Evolutionary conservation across 192 early-diverging fungal species (phyloP), one percentile per base, ranked within the genome.

Genomic region (Phlyctochytrium planicorne): DNA sequence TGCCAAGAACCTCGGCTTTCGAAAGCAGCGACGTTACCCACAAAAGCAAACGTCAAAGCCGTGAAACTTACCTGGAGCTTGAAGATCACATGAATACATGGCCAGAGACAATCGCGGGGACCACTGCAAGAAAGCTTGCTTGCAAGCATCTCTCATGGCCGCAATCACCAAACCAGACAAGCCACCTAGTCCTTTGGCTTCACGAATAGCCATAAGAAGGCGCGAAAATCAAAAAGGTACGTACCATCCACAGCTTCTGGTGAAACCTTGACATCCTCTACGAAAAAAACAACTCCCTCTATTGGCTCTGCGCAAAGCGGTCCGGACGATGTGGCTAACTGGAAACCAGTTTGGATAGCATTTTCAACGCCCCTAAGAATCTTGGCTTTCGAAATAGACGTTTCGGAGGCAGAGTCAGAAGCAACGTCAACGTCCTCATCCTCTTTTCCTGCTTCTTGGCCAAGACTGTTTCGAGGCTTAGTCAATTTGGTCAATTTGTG

Each of bases 31-130:
- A 20, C 30, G 16, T 34, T 24, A 57, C 24, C 30, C 34, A 73
- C 20, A 64, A 30, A 68, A 25, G 6, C 1, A 31, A 16, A 6
- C 0, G 31, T 75, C 31, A 35, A 29, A 34, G 31, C 34, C 23
- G 20, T 12, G 63, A 25, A 29, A 32, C 76, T 75, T 77, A 90
- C 89, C 81, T n/a, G 89, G 87, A 3, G 94, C 89, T 72, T 99
- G 96, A 55, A 99, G 91, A 69, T 97, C 98, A 72, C 95, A 98
- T 0, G 91, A 87, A 69, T 99, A 99, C 88, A 93, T 97, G 33
- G 98, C 98, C 67, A 98, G 75, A 73, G 91, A 85, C n/a, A 99
- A 77, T 14, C 98, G 88, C 16, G 96, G 93, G 52, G 94, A 97
- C 91, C 93, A 98, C 27, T 91, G 84, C 68, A 99, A 72, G 69